Evolutionary conservation across 345 rosid species (phyloP).

Genomic region (Gossypium stocksii): DNA sequence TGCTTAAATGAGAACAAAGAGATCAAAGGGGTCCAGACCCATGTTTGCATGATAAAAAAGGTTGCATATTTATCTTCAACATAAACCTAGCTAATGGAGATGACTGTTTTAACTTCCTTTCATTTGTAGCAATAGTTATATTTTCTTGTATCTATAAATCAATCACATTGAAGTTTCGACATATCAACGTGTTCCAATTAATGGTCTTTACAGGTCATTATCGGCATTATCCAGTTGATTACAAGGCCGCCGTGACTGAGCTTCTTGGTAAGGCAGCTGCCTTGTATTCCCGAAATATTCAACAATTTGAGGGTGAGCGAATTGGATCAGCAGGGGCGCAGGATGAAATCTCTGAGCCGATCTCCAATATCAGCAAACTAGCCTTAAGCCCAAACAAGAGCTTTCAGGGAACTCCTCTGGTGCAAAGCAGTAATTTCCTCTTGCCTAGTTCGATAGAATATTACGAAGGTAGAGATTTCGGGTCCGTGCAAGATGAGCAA

Average conservation of each 20-base stretch:
- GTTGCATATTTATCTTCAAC: not conserved
- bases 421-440: slow-evolving; percentile 53
- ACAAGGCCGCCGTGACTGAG: slow-evolving; percentile 74
- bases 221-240: slow-evolving; percentile 67
- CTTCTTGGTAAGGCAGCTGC: slow-evolving; percentile 70
- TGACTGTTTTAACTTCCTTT: too few relatives aligned
- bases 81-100: not conserved
- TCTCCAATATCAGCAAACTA: slow-evolving; percentile 37
- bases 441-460: slow-evolving; percentile 67
- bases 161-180: too few relatives aligned
- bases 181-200: not conserved
- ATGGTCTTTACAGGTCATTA: slow-evolving; percentile 59
- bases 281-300: slow-evolving; percentile 54
- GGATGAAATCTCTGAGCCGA: slow-evolving; percentile 45
- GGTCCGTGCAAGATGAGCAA: slow-evolving; percentile 54
- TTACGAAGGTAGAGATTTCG: slow-evolving; percentile 53
- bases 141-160: too few relatives aligned
- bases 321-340: slow-evolving; percentile 42
- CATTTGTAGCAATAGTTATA: too few relatives aligned
- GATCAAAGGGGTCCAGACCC: not conserved
- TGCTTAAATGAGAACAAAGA: not conserved
- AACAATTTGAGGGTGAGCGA: slow-evolving; percentile 41
- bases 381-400: slow-evolving; percentile 43
- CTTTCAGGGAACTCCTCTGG: slow-evolving; percentile 50
- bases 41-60: not conserved